A percentile compares a stretch with the other conserved stretches of the same genome.
Conservation (phyloP, 2,329 filamentous ascomycete genomes). For the Fusarium agapanthi region DNA sequence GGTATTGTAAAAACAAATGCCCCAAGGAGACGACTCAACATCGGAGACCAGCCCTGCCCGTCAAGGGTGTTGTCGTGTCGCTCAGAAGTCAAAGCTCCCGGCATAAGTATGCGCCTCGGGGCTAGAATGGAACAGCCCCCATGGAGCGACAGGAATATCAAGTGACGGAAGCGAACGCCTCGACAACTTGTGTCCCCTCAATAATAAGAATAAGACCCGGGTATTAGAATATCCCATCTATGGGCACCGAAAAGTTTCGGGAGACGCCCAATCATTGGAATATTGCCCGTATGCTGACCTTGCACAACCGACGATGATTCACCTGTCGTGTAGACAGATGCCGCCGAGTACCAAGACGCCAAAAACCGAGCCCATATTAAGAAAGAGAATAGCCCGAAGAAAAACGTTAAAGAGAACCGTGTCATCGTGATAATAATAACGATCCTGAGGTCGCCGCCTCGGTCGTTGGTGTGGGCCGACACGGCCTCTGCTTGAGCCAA, state of each 20-base stretch:
- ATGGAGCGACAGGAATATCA: conserved; percentile 33
- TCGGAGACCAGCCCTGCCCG: conserved; percentile 41
- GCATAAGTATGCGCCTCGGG: conserved; percentile 29
- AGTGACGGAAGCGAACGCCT: conserved; percentile 10
- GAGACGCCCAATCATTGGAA: not conserved
- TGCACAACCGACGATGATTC: conserved; percentile 23
- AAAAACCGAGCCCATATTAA: conserved; percentile 32
- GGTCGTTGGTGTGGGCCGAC: conserved; percentile 43
- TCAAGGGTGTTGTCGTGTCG: conserved; percentile 40
- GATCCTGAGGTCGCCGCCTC: conserved; percentile 47
- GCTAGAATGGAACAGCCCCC: conserved; percentile 35
- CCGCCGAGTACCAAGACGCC: conserved; percentile 37
- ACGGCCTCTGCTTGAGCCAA: conserved; percentile 44
- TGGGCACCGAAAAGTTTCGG: conserved; percentile 10
- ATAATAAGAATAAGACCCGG: conserved; percentile 32
- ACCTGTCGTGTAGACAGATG: conserved; percentile 23
- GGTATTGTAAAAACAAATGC: conserved; percentile 42
- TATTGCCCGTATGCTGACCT: conserved; percentile 14
- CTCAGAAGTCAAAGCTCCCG: conserved; percentile 31
- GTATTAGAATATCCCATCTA: not conserved
- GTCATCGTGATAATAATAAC: conserved; percentile 46
- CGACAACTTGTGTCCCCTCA: conserved; percentile 19
- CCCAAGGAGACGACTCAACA: conserved; percentile 41
- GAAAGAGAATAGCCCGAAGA: conserved; percentile 14
- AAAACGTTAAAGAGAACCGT: conserved; percentile 41